phyloP scores from a whole-genome alignment of 441 rosid genomes.

The Populus tomentosa region DNA sequence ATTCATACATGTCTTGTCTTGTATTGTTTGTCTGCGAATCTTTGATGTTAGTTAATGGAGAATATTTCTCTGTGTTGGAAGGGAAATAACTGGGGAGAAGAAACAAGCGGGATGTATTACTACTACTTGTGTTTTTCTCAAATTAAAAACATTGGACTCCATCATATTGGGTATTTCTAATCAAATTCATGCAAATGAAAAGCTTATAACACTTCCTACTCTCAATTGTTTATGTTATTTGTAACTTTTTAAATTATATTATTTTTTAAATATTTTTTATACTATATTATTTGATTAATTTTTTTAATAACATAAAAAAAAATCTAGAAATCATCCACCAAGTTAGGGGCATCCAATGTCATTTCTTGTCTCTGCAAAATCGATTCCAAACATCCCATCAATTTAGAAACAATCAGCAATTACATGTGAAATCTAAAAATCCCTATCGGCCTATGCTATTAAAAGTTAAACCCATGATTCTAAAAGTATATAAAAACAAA shows the following conservation, averaged over 20 bases:
- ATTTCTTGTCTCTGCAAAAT: slow-evolving; percentile 48
- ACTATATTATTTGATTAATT: too few species aligned
- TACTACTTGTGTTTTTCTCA: not conserved
- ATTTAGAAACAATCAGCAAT: too few species aligned
- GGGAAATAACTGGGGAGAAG: not conserved
- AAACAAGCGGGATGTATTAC: not conserved
- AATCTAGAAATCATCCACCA: slow-evolving; percentile 56
- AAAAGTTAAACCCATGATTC: too few species aligned
- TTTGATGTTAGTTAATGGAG: not conserved
- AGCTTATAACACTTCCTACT: not conserved
- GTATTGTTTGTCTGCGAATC: slow-evolving; percentile 26
- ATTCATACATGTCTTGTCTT: slow-evolving; percentile 21
- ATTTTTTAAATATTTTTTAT: too few species aligned
- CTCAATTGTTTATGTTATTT: too few species aligned
- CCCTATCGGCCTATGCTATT: too few species aligned
- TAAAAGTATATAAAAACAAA: too few species aligned
- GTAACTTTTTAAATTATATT: too few species aligned
- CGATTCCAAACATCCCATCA: not conserved
- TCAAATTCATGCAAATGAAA: not conserved
- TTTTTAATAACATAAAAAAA: too few species aligned
- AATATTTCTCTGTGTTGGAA: not conserved
- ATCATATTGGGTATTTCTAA: not conserved
- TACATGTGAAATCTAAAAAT: too few species aligned
- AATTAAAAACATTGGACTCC: not conserved
- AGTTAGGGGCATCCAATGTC: slow-evolving; percentile 59